phyloP scores from a whole-genome alignment of 2,329 filamentous ascomycete genomes.

The Phaeosphaeria sp. region DNA sequence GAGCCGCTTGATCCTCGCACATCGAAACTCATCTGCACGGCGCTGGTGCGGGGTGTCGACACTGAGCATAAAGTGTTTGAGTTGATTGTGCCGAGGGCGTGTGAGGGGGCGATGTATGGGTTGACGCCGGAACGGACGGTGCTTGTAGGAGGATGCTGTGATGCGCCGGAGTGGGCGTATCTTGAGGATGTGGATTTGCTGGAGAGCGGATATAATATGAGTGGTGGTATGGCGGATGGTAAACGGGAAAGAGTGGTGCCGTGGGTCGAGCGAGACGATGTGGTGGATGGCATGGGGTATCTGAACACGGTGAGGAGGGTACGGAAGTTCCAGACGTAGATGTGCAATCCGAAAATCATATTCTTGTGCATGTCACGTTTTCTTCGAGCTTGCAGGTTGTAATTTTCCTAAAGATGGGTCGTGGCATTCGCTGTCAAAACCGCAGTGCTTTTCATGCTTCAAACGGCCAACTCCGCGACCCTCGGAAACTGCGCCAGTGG shows the following conservation, averaged over 20 bases:
- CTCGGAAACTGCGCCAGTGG: too few relatives aligned
- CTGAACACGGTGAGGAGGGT: slow-evolving; percentile 36
- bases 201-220: too few relatives aligned
- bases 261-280: slow-evolving; percentile 12
- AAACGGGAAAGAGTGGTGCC: too few relatives aligned
- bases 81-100: slow-evolving; percentile 67
- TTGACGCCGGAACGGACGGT: slow-evolving; percentile 38
- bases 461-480: too few relatives aligned
- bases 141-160: slow-evolving; percentile 41
- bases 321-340: slow-evolving; percentile 35
- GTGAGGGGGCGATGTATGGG: slow-evolving; percentile 27
- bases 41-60: slow-evolving; percentile 75
- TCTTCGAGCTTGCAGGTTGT: too few relatives aligned
- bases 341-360: too few relatives aligned
- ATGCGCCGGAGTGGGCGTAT: slow-evolving; percentile 45
- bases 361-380: too few relatives aligned
- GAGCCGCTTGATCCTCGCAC: slow-evolving; percentile 63
- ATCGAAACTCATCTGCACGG: slow-evolving; percentile 68
- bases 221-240: too few relatives aligned
- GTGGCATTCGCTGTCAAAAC: too few relatives aligned
- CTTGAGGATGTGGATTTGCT: slow-evolving; percentile 35
- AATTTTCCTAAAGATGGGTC: too few relatives aligned
- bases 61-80: slow-evolving; percentile 61
- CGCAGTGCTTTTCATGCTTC: too few relatives aligned
- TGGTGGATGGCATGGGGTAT: slow-evolving; percentile 39